A percentile compares a stretch with the other conserved stretches of the same genome.
These are phyloP conservation scores for Scleroderma bovista DNA, from an alignment of 768 basidiomycete genomes.

Conservation along the genomic window DNA sequence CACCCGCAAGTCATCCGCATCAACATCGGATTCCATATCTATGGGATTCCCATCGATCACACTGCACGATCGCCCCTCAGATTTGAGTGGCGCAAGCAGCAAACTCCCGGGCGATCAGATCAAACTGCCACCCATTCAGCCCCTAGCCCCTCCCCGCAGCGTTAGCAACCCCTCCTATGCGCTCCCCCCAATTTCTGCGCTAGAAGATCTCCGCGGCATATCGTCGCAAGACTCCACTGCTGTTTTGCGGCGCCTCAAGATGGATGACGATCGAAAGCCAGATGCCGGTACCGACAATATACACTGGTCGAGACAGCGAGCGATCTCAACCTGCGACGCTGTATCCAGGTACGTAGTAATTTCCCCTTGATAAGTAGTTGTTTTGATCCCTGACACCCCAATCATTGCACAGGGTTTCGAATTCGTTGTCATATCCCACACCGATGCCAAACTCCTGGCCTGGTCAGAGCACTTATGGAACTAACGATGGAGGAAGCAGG, in stretches of 20 bases:
- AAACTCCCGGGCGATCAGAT: conserved; percentile 32
- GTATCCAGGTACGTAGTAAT: background rate
- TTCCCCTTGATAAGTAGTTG: too few relatives aligned
- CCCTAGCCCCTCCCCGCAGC: conserved; percentile 24
- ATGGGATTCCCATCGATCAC: conserved; percentile 33
- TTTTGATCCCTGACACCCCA: background rate
- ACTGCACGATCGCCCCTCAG: conserved; percentile 23
- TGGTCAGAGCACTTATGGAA: background rate
- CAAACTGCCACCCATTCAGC: conserved; percentile 37
- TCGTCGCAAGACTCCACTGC: conserved; percentile 53
- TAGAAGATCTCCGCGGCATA: conserved; percentile 57
- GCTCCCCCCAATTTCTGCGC: conserved; percentile 61
- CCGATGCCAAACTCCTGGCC: background rate
- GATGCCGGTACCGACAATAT: conserved; percentile 17
- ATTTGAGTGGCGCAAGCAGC: conserved; percentile 17
- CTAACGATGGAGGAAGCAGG: background rate
- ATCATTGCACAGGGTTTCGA: background rate
- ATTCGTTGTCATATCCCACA: background rate
- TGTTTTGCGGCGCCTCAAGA: conserved; percentile 57
- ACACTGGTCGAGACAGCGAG: conserved; percentile 39
- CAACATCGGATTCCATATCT: conserved; percentile 24
- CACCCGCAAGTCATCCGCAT: conserved; percentile 19
- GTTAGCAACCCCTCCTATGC: conserved; percentile 41
- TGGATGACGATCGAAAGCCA: conserved; percentile 40
- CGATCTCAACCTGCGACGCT: conserved; percentile 33